Evolutionary conservation across 1,284 basidiomycete species (phyloP), one percentile per base, ranked within the genome.

Genomic region (Malassezia psittaci): DNA sequence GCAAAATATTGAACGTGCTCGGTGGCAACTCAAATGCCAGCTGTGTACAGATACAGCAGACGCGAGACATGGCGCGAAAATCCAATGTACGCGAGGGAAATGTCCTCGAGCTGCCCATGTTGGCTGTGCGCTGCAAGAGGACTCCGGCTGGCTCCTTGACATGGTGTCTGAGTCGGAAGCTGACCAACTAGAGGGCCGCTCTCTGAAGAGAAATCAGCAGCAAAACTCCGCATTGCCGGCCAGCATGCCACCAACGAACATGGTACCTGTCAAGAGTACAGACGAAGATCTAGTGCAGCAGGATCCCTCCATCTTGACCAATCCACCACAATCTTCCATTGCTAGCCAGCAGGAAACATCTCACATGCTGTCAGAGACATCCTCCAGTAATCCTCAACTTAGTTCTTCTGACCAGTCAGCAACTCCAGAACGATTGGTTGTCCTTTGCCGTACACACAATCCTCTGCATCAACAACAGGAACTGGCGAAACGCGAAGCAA

Each of bases 61-160:
- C 81, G 15, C 86, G 85, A 79, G 78, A 8, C 85, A 89, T 59
- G 93, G 93, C 5, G 88, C 88, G 4, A 90, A 90, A 54, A 84
- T 94, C 32, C 90, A 96, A 69, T 96, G 90, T 73, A 88, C 88
- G 10, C 88, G 88, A 74, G 88, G 88, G 56, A 90, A 88, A 77
- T 94, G 93, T 70, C 81, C 87, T 1, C 88, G 87, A 66, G 88
- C 93, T 0, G 94, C 88, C 76, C 93, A 98, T 72, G 85, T 94
- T 29, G 86, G 85, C 2, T 98, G 93, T 74, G 93, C 93, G 0
- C 54, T 70, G 34, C 52, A 66, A 19, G 65, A 70, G 47, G 53
- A 51, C 5, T 59, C 64, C 16, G 71, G 71, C n/a, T 70, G 68
- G 69, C 63, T 67, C 39, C 43, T 72, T 50, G 71, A 71, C 34